A percentile compares a stretch with the other conserved stretches of the same genome.
Evolutionary conservation across 2,329 filamentous ascomycete genomes (phyloP).

Genomic region (Cytospora schulzeri): DNA sequence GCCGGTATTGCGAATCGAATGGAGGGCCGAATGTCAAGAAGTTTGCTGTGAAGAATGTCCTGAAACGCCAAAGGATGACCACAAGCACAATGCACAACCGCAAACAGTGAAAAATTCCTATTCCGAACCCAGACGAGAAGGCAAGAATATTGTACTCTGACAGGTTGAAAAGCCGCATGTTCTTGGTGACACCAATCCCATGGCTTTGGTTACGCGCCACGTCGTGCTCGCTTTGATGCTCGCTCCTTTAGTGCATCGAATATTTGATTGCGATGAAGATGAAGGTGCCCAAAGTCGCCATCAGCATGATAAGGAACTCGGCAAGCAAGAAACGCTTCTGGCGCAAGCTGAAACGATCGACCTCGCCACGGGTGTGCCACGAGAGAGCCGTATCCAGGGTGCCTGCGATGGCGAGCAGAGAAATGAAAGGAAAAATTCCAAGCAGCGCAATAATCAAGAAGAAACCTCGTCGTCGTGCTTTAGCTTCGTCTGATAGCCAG

Average conservation of each 20-base stretch:
- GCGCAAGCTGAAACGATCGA: conserved; percentile 41
- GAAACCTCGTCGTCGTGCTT: conserved; percentile 38
- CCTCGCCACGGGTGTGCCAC: conserved; percentile 53
- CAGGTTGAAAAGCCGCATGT: background rate
- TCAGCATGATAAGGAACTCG: conserved; percentile 35
- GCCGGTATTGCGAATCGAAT: background rate
- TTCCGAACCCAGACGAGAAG: background rate
- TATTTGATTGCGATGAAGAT: conserved; percentile 29
- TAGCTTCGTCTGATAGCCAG: conserved; percentile 35
- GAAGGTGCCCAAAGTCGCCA: conserved; percentile 26
- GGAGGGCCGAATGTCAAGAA: background rate
- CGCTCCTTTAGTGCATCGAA: background rate
- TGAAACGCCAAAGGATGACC: background rate
- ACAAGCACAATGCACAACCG: background rate
- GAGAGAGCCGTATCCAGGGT: conserved; percentile 48
- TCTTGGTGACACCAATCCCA: background rate
- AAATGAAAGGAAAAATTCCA: conserved; percentile 51
- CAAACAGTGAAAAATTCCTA: background rate
- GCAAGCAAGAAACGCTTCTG: conserved; percentile 41
- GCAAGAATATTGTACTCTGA: background rate
- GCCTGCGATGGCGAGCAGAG: conserved; percentile 47
- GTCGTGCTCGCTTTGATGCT: background rate
- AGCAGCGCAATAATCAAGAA: conserved; percentile 44
- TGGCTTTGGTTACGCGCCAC: background rate
- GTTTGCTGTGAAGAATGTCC: background rate